phyloP scores from a whole-genome alignment of 192 early-diverging fungal species.

The Rhizoclosmatium globosum region DNA sequence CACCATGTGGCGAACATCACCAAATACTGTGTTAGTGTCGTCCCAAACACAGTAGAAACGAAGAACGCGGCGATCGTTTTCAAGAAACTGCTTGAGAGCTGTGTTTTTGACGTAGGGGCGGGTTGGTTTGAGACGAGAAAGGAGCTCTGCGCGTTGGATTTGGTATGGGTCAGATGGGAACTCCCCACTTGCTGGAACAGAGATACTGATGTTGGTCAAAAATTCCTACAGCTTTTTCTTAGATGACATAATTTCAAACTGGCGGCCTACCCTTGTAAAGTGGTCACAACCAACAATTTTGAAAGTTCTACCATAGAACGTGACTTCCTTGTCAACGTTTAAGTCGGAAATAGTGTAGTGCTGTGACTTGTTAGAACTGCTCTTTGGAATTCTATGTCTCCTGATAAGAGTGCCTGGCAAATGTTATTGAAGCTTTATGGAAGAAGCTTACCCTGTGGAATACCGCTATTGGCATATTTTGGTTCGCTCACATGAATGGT shows the following conservation, averaged over 20 bases:
- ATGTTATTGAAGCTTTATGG: neutral
- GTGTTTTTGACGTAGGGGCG: constrained; percentile 51
- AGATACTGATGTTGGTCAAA: constrained; percentile 40
- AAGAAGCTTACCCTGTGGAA: constrained; percentile 58
- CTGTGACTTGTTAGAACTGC: constrained; percentile 49
- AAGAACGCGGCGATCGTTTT: constrained; percentile 67
- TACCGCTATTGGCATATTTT: constrained; percentile 61
- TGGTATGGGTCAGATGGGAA: constrained; percentile 65
- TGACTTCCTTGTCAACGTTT: constrained; percentile 63
- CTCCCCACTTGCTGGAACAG: constrained; percentile 43
- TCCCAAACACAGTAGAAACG: constrained; percentile 73
- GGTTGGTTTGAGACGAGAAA: constrained; percentile 55
- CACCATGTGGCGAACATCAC: constrained; percentile 66
- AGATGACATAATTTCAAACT: neutral
- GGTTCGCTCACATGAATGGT: constrained; percentile 71
- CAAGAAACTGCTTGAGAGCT: constrained; percentile 66
- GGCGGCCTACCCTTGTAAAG: constrained; percentile 61
- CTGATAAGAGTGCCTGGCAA: constrained; percentile 62
- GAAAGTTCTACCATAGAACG: constrained; percentile 66
- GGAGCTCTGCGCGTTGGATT: constrained; percentile 50
- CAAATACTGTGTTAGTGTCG: constrained; percentile 63
- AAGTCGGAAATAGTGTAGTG: constrained; percentile 64
- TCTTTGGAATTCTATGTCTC: constrained; percentile 63
- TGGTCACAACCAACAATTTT: constrained; percentile 69
- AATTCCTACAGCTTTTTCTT: constrained; percentile 42